phyloP scores from a whole-genome alignment of 768 basidiomycete species.

The Trametes cinnabarina region DNA sequence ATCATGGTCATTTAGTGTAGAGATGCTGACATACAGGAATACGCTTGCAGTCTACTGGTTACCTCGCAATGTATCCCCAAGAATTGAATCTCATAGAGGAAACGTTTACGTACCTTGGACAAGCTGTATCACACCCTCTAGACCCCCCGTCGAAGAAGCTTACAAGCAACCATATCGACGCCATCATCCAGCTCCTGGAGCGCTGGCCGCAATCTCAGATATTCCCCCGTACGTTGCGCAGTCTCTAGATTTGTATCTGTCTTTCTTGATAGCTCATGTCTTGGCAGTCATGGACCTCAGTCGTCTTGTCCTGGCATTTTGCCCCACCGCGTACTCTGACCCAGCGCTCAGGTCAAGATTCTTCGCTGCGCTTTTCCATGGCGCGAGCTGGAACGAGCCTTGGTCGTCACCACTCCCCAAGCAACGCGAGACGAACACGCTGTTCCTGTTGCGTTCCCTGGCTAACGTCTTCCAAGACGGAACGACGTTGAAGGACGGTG shows the following conservation, averaged over 20 bases:
- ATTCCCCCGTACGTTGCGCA: constrained; percentile 59
- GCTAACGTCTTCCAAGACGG: constrained; percentile 76
- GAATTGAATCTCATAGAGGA: constrained; percentile 61
- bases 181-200: constrained; percentile 59
- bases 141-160: constrained; percentile 35
- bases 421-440: constrained; percentile 77
- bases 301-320: constrained; percentile 69
- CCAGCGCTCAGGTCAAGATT: constrained; percentile 48
- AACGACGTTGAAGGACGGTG: constrained; percentile 38
- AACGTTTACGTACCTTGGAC: constrained; percentile 56
- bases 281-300: constrained; percentile 78
- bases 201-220: constrained; percentile 73
- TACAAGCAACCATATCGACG: constrained; percentile 53
- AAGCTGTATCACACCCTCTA: constrained; percentile 41
- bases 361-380: constrained; percentile 61
- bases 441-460: constrained; percentile 75
- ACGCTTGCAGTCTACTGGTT: constrained; percentile 56
- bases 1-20: neutral
- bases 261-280: neutral
- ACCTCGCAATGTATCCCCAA: constrained; percentile 68
- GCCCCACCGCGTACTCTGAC: constrained; percentile 49
- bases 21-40: neutral
- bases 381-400: constrained; percentile 61
- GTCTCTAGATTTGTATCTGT: neutral
- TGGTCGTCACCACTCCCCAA: constrained; percentile 62